phyloP scores from a whole-genome alignment of 495 filamentous ascomycete species.

The Melanomma pulvis-pyrius region DNA sequence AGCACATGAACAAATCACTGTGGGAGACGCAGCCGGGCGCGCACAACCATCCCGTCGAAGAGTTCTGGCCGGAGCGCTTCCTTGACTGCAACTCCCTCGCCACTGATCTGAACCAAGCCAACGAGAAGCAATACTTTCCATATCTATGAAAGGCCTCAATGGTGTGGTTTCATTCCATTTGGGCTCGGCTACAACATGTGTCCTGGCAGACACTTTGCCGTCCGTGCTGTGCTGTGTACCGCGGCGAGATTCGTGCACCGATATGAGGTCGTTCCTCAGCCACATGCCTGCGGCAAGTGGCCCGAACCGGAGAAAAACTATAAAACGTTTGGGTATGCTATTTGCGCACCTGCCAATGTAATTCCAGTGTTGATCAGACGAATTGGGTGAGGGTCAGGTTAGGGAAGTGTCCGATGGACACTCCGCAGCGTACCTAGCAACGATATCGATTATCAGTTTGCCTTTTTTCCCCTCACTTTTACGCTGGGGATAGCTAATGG shows the following conservation, averaged over 20 bases:
- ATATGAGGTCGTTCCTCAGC: neutral
- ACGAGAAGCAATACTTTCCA: neutral
- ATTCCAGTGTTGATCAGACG: neutral
- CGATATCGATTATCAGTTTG: neutral
- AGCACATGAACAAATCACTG: neutral
- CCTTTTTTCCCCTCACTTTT: neutral
- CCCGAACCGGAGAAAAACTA: neutral
- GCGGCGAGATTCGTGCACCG: neutral
- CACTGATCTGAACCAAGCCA: neutral
- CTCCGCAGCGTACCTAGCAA: too few relatives aligned
- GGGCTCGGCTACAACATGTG: slow-evolving; percentile 2
- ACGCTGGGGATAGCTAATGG: neutral
- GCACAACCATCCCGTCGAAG: neutral
- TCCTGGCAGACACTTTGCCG: slow-evolving; percentile 1
- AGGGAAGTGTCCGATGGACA: neutral
- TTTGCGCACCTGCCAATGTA: neutral
- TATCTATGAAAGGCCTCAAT: neutral
- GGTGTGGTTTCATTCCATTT: slow-evolving; percentile 4
- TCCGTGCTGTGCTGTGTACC: neutral
- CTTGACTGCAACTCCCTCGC: neutral
- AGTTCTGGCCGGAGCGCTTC: slow-evolving; percentile 9
- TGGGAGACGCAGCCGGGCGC: neutral
- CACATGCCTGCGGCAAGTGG: neutral
- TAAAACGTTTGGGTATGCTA: neutral
- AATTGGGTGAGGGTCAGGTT: neutral